Base-by-base conservation (phyloP, 768 basidiomycete species). In the Saitozyma podzolica region DNA sequence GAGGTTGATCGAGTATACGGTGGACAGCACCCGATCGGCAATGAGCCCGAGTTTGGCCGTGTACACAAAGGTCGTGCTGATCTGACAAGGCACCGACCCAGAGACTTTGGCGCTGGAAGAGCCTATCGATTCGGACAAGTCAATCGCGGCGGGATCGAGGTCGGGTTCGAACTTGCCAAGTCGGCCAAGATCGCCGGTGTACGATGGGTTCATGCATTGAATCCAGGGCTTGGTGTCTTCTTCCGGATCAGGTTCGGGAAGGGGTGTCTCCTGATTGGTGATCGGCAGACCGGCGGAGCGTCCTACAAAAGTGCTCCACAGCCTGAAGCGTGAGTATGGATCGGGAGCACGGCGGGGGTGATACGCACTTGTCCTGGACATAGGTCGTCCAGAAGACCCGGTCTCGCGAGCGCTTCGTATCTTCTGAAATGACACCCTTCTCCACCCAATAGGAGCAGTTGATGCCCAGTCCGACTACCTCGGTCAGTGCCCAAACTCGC, bases 401-500 rank as follows among this genome's bases (percentile, higher is more conserved):
- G 20, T 72, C 68, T 6, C 73, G 59, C 11, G 41, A 45, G 13
- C 39, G 13, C 55, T 50, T 54, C 5, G 60, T 42, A 9, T 53
- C 55, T 8, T 53, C 42, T 1, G 68, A 48, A 8, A 74, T 49
- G 16, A 66, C 17, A 8, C 75, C 71, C 48, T 52, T 54, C 43
- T 63, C 58, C 5, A 77, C 50, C 59, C 73, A 49, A 13, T 50
- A 54, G 2, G 69, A 48, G 54, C 60, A 59, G 43, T 77, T 71
- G 40, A 70, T 66, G 50, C 72, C 69, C 59, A 77, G 50, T 2
- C 75, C 75, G 40, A 77, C 75, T 77, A 48, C 54, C 14, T 5
- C 19, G 6, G 14, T 62, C 41, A 61, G 54, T 47, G n/a, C 2
- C 29, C 29, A 40, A 8, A 10, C 14, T n/a, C 9, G 11, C 6